Conservation (phyloP, 371 early-diverging fungal genomes). For the Furculomyces boomerangus region DNA sequence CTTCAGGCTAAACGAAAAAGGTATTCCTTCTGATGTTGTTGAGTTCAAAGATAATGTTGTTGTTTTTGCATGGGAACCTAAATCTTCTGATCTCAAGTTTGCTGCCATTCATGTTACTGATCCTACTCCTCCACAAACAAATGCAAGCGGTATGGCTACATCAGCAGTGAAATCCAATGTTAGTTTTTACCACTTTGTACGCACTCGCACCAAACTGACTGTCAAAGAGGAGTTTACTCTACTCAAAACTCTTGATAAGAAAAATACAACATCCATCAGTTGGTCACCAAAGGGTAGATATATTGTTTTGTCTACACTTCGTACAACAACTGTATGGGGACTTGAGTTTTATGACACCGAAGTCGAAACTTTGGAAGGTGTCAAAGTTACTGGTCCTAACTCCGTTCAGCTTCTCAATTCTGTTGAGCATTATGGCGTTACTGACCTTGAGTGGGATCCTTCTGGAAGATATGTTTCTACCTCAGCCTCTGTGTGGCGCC, state of each 20-base stretch:
- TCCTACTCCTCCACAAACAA: slow-evolving; percentile 33
- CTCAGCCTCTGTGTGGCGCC: slow-evolving; percentile 75
- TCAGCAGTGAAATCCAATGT: slow-evolving; percentile 47
- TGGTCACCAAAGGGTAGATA: slow-evolving; percentile 97
- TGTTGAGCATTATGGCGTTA: slow-evolving; percentile 81
- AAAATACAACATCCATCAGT: slow-evolving; percentile 60
- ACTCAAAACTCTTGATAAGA: slow-evolving; percentile 52
- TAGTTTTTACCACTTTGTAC: slow-evolving; percentile 56
- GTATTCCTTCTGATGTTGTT: slow-evolving; percentile 84
- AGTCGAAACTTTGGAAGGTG: slow-evolving; percentile 26
- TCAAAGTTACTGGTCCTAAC: slow-evolving; percentile 30
- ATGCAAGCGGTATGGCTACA: slow-evolving; percentile 30
- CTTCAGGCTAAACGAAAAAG: slow-evolving; percentile 81
- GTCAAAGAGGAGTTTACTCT: slow-evolving; percentile 43
- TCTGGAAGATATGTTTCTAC: slow-evolving; percentile 85
- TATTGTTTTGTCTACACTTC: slow-evolving; percentile 72
- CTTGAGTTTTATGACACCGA: slow-evolving; percentile 90
- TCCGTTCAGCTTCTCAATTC: slow-evolving; percentile 42
- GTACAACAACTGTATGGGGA: slow-evolving; percentile 55
- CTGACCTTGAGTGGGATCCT: slow-evolving; percentile 96
- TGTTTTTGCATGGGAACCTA: slow-evolving; percentile 89
- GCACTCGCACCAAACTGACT: slow-evolving; percentile 26
- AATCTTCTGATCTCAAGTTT: slow-evolving; percentile 53
- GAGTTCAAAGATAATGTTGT: slow-evolving; percentile 73
- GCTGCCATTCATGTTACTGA: slow-evolving; percentile 65